Base-by-base conservation (phyloP, 371 early-diverging fungal genomes). In the Zopfochytrium polystomum region DNA sequence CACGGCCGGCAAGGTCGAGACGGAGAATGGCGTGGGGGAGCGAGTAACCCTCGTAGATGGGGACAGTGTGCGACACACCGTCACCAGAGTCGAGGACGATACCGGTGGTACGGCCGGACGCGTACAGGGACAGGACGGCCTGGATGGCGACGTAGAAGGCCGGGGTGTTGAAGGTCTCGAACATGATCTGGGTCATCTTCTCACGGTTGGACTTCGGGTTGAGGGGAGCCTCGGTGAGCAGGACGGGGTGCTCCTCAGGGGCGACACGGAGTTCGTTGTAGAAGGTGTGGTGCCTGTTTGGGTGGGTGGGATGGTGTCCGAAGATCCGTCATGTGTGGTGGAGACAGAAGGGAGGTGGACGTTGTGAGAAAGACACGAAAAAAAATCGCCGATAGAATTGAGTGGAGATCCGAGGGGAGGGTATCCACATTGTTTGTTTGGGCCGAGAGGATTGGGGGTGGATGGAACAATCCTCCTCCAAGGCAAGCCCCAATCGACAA, bases 141-240 rank as follows among this genome's bases (percentile, higher is more conserved):
- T 99, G 99, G 77, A 99, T 99, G 68, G 97, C 90, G 65, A 99
- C 96, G 81, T 99, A 99, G 90, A 99, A 95, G 65, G 96, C 94
- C 54, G 98, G 99, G 50, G 90, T 87, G 77, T 98, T 96, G 90
- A 98, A 99, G 54, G n/a, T n/a, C n/a, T n/a, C n/a, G n/a, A n/a
- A n/a, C n/a, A n/a, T n/a, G n/a, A n/a, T n/a, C n/a, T n/a, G 97
- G 62, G 96, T 95, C 94, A 99, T 99, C 89, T 98, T 99, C 80
- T 99, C 99, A 79, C 99, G 93, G 90, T 99, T 99, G 76, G 86
- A 88, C 88, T 98, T 99, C 74, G 99, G 99, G 91, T 99, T 99
- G 68, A n/a, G n/a, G n/a, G n/a, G n/a, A n/a, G n/a, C n/a, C n/a
- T n/a, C n/a, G n/a, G n/a, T n/a, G n/a, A n/a, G n/a, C n/a, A n/a